Evolutionary conservation across 2,329 filamentous ascomycete genomes (phyloP).

Genomic region (Fusarium sterilihyphosum): DNA sequence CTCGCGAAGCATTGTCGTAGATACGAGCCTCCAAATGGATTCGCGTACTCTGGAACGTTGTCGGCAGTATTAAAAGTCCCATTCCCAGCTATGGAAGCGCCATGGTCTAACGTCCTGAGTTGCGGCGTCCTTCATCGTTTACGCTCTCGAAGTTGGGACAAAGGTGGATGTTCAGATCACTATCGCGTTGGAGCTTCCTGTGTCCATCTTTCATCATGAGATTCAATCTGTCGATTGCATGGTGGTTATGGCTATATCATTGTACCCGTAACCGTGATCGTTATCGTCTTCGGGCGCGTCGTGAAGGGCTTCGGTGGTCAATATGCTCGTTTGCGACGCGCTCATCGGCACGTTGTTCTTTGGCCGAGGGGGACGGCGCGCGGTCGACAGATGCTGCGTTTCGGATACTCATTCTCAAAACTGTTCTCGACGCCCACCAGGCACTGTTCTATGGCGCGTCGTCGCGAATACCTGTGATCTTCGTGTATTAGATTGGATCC

Average conservation of each 20-base stretch:
- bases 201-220: not conserved
- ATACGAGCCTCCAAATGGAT: not conserved
- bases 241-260: not conserved
- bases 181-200: not conserved
- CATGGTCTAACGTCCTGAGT: not conserved
- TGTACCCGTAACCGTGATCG: accelerated
- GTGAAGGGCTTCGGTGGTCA: not conserved
- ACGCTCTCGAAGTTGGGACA: not conserved
- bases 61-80: not conserved
- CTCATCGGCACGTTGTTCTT: not conserved
- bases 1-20: not conserved
- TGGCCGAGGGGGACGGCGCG: too few species aligned
- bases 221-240: accelerated
- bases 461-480: too few species aligned
- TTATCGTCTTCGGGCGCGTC: not conserved
- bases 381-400: not conserved
- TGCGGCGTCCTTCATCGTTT: not conserved
- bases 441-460: too few species aligned
- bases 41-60: too few species aligned
- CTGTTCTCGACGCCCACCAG: too few species aligned
- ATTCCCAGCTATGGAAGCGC: not conserved
- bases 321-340: not conserved
- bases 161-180: not conserved
- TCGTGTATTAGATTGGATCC: not conserved
- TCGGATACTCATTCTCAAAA: too few species aligned